Evolutionary conservation across 2,329 filamentous ascomycete genomes (phyloP).

Genomic region (Purpureocillium lavendulum): DNA sequence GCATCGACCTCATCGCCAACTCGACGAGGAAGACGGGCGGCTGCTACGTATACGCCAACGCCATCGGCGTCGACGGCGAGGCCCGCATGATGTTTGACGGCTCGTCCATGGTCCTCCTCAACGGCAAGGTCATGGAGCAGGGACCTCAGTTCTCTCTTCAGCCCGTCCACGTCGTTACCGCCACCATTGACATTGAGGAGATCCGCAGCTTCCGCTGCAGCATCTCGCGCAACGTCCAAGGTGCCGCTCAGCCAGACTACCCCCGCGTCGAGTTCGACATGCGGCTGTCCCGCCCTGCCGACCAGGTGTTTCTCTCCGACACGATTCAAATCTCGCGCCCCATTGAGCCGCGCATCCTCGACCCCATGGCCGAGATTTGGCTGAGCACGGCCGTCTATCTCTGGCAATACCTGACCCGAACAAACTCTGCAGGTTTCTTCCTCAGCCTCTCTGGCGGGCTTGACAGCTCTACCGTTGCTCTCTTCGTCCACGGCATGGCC

Average conservation of each 20-base stretch:
- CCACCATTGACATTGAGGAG: slow-evolving; percentile 62
- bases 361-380: slow-evolving; percentile 14
- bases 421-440: slow-evolving; percentile 40
- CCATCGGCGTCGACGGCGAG: slow-evolving; percentile 35
- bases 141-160: slow-evolving; percentile 50
- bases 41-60: slow-evolving; percentile 37
- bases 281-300: slow-evolving; percentile 12
- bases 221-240: slow-evolving; percentile 47
- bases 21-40: slow-evolving; percentile 46
- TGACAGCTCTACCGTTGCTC: slow-evolving; percentile 15
- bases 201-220: slow-evolving; percentile 52
- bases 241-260: slow-evolving; percentile 31
- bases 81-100: slow-evolving; percentile 5
- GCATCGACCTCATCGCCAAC: slow-evolving; percentile 56
- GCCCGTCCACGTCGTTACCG: slow-evolving; percentile 30
- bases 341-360: slow-evolving; percentile 10
- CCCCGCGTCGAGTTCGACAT: slow-evolving; percentile 19
- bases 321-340: slow-evolving; percentile 10
- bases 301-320: slow-evolving; percentile 19
- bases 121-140: slow-evolving; percentile 55
- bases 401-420: slow-evolving; percentile 33
- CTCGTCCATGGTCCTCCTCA: slow-evolving; percentile 38
- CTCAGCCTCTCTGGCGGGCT: slow-evolving; percentile 36
- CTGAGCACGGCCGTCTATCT: neutral
- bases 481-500: slow-evolving; percentile 40